phyloP scores from a whole-genome alignment of 768 basidiomycete genomes.

The Lentinula raphanica region DNA sequence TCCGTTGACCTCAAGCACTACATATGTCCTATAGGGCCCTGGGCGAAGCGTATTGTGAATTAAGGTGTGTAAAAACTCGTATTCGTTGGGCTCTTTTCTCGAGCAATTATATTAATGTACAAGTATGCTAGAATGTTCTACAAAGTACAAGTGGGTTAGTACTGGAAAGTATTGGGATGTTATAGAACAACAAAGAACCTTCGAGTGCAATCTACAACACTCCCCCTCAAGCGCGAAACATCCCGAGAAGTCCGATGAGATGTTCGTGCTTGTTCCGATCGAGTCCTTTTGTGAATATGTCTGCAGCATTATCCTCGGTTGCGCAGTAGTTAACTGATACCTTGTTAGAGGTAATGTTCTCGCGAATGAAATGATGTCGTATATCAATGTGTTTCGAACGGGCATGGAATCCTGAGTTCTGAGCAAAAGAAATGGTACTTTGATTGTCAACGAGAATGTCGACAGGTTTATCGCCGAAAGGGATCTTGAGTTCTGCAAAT shows the following conservation, averaged over 20 bases:
- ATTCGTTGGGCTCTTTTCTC: no score
- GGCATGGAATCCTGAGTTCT: constrained; percentile 21
- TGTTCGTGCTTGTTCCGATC: neutral
- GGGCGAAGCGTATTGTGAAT: neutral
- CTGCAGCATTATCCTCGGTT: constrained; percentile 8
- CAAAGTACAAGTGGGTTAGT: no score
- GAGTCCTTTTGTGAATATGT: constrained; percentile 15
- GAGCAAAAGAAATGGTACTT: constrained; percentile 22
- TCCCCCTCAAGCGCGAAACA: constrained; percentile 4
- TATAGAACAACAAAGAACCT: no score
- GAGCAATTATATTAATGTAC: no score
- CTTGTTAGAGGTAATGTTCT: constrained; percentile 2
- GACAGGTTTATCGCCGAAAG: constrained; percentile 5
- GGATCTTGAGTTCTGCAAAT: constrained; percentile 18
- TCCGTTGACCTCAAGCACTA: no score
- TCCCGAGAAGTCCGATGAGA: neutral
- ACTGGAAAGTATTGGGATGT: no score
- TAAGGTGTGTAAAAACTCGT: neutral
- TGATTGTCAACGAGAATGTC: constrained; percentile 22
- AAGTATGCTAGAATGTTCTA: no score
- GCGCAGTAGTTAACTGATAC: constrained; percentile 8
- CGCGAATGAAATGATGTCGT: constrained; percentile 8
- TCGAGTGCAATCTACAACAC: constrained; percentile 7
- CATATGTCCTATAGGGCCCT: no score
- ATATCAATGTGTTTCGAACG: constrained; percentile 28